Evolutionary conservation across 805 yeast species (phyloP).

Genomic region (Suhomyces sp.): DNA sequence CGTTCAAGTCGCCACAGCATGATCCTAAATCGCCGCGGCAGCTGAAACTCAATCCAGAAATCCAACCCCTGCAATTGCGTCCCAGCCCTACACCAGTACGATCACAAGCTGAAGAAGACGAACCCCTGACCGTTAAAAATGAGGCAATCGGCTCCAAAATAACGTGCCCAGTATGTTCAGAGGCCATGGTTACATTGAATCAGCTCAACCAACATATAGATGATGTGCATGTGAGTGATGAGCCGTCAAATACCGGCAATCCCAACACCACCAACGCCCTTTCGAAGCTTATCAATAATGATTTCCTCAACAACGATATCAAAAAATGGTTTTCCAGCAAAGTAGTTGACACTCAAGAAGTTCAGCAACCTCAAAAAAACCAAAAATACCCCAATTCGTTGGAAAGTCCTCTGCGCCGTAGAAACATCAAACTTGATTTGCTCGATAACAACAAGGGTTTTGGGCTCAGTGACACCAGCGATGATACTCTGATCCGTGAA

Average conservation of each 20-base stretch:
- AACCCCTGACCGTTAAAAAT: background rate
- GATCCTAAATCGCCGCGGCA: background rate
- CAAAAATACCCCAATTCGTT: background rate
- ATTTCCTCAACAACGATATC: constrained; percentile 33
- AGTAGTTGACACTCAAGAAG: constrained; percentile 37
- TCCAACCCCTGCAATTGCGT: background rate
- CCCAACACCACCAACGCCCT: constrained; percentile 3
- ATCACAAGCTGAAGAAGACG: background rate
- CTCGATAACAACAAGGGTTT: constrained; percentile 44
- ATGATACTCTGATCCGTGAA: background rate
- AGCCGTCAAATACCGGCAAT: background rate
- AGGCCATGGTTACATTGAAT: constrained; percentile 48
- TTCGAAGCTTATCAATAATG: constrained; percentile 10
- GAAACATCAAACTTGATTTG: constrained; percentile 46
- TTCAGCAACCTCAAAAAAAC: constrained; percentile 12
- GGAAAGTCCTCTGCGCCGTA: constrained; percentile 28
- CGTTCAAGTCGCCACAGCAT: constrained; percentile 19
- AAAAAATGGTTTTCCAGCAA: constrained; percentile 42
- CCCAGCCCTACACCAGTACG: constrained; percentile 1
- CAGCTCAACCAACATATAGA: constrained; percentile 73
- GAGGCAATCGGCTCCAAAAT: background rate
- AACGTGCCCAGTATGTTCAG: constrained; percentile 70
- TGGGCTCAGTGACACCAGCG: constrained; percentile 27
- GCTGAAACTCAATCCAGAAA: background rate
- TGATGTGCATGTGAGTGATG: constrained; percentile 45